Conservation (phyloP, 1,284 basidiomycete genomes). For the Ustilago nuda region DNA sequence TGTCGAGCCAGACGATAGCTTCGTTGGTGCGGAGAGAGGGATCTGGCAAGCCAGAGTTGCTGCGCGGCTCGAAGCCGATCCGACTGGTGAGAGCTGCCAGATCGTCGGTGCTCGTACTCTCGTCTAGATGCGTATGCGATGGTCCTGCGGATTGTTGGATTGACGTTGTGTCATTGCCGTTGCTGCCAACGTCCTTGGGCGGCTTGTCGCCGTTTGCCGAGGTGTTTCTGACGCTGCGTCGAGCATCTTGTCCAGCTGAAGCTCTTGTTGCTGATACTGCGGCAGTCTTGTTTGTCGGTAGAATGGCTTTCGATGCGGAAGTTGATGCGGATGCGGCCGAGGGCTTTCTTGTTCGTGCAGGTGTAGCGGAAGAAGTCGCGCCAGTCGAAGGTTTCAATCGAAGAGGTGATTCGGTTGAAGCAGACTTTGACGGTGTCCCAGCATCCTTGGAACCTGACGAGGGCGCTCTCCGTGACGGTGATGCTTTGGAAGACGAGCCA, state of each 20-base stretch:
- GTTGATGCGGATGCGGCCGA: conserved; percentile 1
- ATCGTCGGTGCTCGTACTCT: conserved; percentile 33
- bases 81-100: conserved; percentile 15
- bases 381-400: conserved; percentile 7
- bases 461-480: not conserved
- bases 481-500: conserved; percentile 2
- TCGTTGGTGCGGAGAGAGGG: conserved; percentile 43
- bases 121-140: conserved; percentile 9
- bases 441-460: not conserved
- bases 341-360: conserved; percentile 13
- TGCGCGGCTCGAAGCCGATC: conserved; percentile 50
- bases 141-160: not conserved
- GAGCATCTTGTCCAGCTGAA: not conserved
- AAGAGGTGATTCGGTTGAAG: conserved; percentile 11
- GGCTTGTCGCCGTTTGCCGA: not conserved
- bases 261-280: not conserved
- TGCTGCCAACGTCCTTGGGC: not conserved
- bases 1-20: conserved; percentile 81
- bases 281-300: not conserved
- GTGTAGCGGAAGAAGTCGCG: not conserved
- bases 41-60: conserved; percentile 35
- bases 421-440: conserved; percentile 6
- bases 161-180: not conserved
- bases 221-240: not conserved
- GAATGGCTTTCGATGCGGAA: not conserved